phyloP scores from a whole-genome alignment of 768 basidiomycete species.

The Chlorophyllum brunneum region DNA sequence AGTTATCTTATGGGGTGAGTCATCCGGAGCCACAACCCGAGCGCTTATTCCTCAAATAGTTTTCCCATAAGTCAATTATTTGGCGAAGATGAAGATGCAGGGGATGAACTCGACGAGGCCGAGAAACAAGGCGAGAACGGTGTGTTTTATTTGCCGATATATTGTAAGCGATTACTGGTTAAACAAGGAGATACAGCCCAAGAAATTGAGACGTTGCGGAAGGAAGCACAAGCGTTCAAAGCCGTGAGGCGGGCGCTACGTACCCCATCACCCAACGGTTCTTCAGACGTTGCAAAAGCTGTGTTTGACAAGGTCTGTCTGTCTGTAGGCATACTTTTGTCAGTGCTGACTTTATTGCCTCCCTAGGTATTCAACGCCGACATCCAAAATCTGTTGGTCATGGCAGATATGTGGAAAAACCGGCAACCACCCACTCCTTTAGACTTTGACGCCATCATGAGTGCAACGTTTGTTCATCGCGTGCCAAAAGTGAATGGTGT shows the following conservation, averaged over 20 bases:
- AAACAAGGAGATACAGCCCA: slow-evolving; percentile 46
- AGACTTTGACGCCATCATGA: slow-evolving; percentile 71
- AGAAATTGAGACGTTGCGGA: slow-evolving; percentile 87
- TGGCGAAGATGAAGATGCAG: slow-evolving; percentile 86
- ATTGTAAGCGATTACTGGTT: neutral
- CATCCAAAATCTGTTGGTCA: slow-evolving; percentile 82
- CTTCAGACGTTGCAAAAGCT: slow-evolving; percentile 53
- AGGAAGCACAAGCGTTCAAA: slow-evolving; percentile 85
- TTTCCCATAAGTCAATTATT: slow-evolving; percentile 71
- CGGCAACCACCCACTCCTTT: slow-evolving; percentile 84
- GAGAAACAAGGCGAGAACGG: slow-evolving; percentile 93
- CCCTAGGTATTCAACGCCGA: slow-evolving; percentile 83
- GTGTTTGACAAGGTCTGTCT: slow-evolving; percentile 79
- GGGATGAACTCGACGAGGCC: slow-evolving; percentile 84
- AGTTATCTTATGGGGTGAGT: slow-evolving; percentile 89
- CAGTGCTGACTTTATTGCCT: neutral
- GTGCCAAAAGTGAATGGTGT: slow-evolving; percentile 20
- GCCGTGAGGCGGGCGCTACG: slow-evolving; percentile 61
- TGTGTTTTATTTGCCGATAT: slow-evolving; percentile 26
- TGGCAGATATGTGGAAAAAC: slow-evolving; percentile 97
- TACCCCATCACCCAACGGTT: slow-evolving; percentile 16
- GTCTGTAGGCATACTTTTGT: neutral
- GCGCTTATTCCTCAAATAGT: slow-evolving; percentile 6
- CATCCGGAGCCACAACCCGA: neutral
- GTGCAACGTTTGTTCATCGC: slow-evolving; percentile 53